Evolutionary conservation across 2,329 filamentous ascomycete species (phyloP), one percentile per base, ranked within the genome.

Genomic region (Scorias spongiosa): DNA sequence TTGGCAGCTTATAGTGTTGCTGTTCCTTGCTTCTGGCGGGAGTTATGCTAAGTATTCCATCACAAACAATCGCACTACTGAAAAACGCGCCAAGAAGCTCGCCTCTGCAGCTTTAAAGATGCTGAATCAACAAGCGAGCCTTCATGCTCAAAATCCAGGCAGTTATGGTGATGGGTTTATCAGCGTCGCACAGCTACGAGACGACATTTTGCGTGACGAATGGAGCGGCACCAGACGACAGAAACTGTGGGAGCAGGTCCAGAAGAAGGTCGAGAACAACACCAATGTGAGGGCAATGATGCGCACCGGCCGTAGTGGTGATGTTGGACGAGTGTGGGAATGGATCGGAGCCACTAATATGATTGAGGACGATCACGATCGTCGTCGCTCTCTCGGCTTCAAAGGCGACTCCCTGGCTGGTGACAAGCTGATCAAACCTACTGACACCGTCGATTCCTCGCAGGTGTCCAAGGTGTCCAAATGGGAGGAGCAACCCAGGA

Each of bases 211-310:
- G 34, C 74, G 89, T 15, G 76, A 81, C 26, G 80, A 93, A 48
- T 85, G 95, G 60, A 81, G 76, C 2, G 72, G 88, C 15, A 71
- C 72, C 8, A 76, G 87, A 54, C 74, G 91, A 32, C 82, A 91
- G 57, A 75, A 77, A 44, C 69, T 98, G 42, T 98, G 93, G 91
- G 74, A 78, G 50, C 77, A 78, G 41, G 91, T 98, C 15, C 75
- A 78, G 52, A 76, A 71, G 42, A 81, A 96, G 42, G 88, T 98
- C 1, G 91, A 98, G 64, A 80, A 80, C 62, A 98, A 98, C 61
- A 83, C 84, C 47, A 98, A 98, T 57, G 82, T 98, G 12, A 75
- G 91, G 37, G 84, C 65, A 64, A 88, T 73, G 66, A 87, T 68
- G 67, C 82, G 73, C 64, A 76, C 77, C 52, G 73, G 51, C 60